Evolutionary conservation across 2,329 filamentous ascomycete species (phyloP).

Genomic region (Beauveria australis): DNA sequence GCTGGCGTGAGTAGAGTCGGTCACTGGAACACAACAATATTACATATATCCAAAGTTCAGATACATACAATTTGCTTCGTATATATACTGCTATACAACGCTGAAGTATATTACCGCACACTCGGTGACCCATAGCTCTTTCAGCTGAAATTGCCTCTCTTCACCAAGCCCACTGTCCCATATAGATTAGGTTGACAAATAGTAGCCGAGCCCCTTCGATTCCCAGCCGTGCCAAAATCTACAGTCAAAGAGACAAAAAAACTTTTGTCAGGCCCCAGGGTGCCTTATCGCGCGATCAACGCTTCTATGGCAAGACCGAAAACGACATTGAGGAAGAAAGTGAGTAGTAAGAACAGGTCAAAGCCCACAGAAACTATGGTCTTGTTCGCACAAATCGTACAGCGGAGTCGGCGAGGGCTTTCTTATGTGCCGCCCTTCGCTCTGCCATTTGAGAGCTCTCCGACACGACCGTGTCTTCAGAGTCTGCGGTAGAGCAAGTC

Average conservation of each 20-base stretch:
- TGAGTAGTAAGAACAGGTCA: background rate
- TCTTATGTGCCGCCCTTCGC: constrained; percentile 6
- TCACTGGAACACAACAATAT: background rate
- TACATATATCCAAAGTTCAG: background rate
- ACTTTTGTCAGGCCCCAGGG: background rate
- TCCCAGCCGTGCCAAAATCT: background rate
- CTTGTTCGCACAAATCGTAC: constrained; percentile 11
- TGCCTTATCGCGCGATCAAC: background rate
- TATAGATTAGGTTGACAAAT: background rate
- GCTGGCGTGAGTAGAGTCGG: background rate
- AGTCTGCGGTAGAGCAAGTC: background rate
- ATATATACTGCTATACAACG: background rate
- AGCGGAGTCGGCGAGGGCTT: constrained; percentile 5
- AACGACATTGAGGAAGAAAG: background rate
- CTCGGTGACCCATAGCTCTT: background rate
- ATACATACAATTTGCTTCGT: background rate
- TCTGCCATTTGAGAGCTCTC: constrained; percentile 7
- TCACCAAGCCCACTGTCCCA: background rate
- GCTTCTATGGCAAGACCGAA: constrained; percentile 2
- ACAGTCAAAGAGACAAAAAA: background rate
- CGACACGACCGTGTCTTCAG: constrained; percentile 8
- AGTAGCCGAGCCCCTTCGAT: background rate
- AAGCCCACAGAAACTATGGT: background rate
- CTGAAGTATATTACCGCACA: background rate
- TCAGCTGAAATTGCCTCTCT: background rate